phyloP scores from a whole-genome alignment of 345 rosid genomes.

The Citrus mangshanensis region DNA sequence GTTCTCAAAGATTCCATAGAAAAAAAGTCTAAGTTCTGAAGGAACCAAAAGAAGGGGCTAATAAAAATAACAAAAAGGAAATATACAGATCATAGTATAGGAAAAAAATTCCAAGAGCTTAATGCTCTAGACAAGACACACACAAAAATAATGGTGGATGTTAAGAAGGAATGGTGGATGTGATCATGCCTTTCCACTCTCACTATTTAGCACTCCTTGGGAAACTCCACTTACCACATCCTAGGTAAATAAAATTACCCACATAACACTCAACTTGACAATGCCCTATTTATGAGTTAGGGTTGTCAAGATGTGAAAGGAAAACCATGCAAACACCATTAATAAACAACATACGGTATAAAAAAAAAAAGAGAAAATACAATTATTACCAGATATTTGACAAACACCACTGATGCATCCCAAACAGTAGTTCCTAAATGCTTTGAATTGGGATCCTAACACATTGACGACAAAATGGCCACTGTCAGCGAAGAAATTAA shows the following conservation, averaged over 20 bases:
- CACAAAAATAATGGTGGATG: neutral
- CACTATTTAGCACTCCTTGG: neutral
- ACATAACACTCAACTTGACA: neutral
- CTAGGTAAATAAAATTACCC: neutral
- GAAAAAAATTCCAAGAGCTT: neutral
- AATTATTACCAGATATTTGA: constrained; percentile 66
- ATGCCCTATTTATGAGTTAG: neutral
- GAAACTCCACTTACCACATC: neutral
- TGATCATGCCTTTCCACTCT: neutral
- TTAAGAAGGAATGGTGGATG: neutral
- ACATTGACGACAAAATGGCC: constrained; percentile 17
- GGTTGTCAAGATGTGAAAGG: neutral
- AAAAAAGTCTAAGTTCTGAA: neutral
- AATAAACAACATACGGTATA: neutral
- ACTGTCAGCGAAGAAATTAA: neutral
- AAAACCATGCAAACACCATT: neutral
- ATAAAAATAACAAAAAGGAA: neutral
- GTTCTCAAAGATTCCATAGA: neutral
- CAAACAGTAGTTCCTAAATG: constrained; percentile 96
- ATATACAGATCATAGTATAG: neutral
- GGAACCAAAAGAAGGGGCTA: neutral
- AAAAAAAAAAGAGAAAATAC: neutral
- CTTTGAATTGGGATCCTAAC: constrained; percentile 94
- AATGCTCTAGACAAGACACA: neutral
- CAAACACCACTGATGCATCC: constrained; percentile 95